phyloP scores from a whole-genome alignment of 441 rosid species.

The Corymbia calophylla region DNA sequence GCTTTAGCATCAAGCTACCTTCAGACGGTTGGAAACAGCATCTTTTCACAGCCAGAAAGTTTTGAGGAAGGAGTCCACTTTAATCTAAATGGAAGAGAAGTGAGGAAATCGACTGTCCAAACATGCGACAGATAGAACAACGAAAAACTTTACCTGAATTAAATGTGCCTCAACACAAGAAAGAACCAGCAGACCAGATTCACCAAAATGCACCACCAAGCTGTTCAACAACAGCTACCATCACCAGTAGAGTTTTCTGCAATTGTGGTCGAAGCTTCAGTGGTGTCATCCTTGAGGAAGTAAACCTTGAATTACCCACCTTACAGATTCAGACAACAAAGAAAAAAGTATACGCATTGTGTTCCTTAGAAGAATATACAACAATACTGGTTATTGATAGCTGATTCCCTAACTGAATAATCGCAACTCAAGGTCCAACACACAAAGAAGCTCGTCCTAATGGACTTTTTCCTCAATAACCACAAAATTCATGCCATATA shows the following conservation, averaged over 20 bases:
- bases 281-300: background rate
- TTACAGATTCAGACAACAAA: background rate
- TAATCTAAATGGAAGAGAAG: conserved; percentile 34
- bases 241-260: conserved; percentile 86
- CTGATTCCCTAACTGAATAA: background rate
- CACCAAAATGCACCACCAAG: conserved; percentile 78
- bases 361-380: background rate
- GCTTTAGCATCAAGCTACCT: conserved; percentile 34
- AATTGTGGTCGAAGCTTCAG: background rate
- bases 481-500: background rate
- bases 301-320: background rate
- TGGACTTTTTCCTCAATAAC: background rate
- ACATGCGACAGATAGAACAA: background rate
- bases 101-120: background rate
- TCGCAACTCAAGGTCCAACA: background rate
- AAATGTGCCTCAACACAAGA: conserved; percentile 95
- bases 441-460: background rate
- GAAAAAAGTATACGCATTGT: background rate
- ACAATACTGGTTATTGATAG: background rate
- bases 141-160: conserved; percentile 46
- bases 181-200: conserved; percentile 82
- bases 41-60: conserved; percentile 52
- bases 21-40: conserved; percentile 23
- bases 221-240: conserved; percentile 88
- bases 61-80: conserved; percentile 73